A percentile compares a stretch with the other conserved stretches of the same genome.
Conservation (phyloP, 2,329 filamentous ascomycete species). For the Lachnellula willkommii region DNA sequence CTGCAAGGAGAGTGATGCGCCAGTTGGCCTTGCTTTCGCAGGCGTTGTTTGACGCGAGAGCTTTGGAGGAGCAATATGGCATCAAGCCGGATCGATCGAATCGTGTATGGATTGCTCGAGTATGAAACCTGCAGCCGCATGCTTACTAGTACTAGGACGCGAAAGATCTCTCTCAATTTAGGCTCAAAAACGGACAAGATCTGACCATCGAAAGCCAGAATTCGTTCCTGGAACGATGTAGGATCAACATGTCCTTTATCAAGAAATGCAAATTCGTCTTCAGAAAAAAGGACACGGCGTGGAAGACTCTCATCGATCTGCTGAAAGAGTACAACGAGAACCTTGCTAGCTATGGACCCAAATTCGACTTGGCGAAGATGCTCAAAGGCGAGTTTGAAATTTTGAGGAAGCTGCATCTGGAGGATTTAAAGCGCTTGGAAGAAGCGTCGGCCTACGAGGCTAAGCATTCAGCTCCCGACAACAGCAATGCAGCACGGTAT, state of each 20-base stretch:
- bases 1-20: slow-evolving; percentile 15
- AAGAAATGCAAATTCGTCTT: slow-evolving; percentile 24
- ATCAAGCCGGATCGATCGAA: slow-evolving; percentile 22
- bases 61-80: slow-evolving; percentile 24
- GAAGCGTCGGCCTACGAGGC: slow-evolving; percentile 23
- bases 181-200: slow-evolving; percentile 18
- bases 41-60: slow-evolving; percentile 20
- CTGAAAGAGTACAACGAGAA: slow-evolving; percentile 21
- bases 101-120: slow-evolving; percentile 9
- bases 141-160: slow-evolving; percentile 13
- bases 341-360: slow-evolving; percentile 18
- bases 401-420: slow-evolving; percentile 18
- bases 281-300: slow-evolving; percentile 18
- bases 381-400: slow-evolving; percentile 21
- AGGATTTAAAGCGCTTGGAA: slow-evolving; percentile 15
- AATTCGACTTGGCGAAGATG: slow-evolving; percentile 19
- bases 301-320: slow-evolving; percentile 19
- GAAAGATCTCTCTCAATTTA: slow-evolving; percentile 22
- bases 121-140: background rate
- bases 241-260: slow-evolving; percentile 22
- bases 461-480: slow-evolving; percentile 11
- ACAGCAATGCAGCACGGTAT: slow-evolving; percentile 9
- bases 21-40: slow-evolving; percentile 22
- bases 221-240: slow-evolving; percentile 23
- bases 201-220: slow-evolving; percentile 22